These are phyloP conservation scores for Acanthamoeba castellanii DNA, from an alignment of 208 protist genomes.

Conservation along the genomic window DNA sequence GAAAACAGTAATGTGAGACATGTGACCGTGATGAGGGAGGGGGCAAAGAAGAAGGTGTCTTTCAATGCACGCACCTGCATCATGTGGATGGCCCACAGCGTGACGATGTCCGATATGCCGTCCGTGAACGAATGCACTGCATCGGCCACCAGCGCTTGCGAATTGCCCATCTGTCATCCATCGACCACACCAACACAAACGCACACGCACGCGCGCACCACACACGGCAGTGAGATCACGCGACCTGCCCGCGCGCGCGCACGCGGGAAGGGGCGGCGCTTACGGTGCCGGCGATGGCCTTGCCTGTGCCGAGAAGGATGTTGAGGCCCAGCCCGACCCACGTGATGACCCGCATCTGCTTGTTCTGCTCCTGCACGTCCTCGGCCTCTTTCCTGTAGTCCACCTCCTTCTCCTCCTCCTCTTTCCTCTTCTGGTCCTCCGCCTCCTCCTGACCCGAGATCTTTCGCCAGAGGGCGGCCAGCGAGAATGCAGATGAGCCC, in stretches of 20 bases:
- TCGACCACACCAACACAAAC: too few species aligned
- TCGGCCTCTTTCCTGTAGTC: slow-evolving; percentile 19
- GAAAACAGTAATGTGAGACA: not conserved
- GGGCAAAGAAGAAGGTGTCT: not conserved
- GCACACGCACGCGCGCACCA: not conserved
- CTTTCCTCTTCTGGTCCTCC: not conserved
- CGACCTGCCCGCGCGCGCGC: not conserved
- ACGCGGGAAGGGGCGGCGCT: too few species aligned
- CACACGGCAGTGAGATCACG: too few species aligned
- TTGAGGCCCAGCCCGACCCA: slow-evolving; percentile 66
- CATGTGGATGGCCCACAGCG: slow-evolving; percentile 47
- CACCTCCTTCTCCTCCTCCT: slow-evolving; percentile 6
- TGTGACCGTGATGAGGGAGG: not conserved
- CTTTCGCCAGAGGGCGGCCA: not conserved
- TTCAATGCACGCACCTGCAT: not conserved
- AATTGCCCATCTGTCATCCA: not conserved
- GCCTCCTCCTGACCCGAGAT: not conserved
- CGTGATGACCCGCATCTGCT: slow-evolving; percentile 67
- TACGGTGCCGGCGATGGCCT: slow-evolving; percentile 57
- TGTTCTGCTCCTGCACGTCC: slow-evolving; percentile 28
- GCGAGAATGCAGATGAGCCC: not conserved
- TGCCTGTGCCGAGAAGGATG: not conserved
- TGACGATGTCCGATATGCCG: slow-evolving; percentile 66
- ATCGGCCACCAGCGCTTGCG: slow-evolving; percentile 65
- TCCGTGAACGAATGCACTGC: slow-evolving; percentile 72